Evolutionary conservation across 371 early-diverging fungal genomes (phyloP), one percentile per base, ranked within the genome.

Genomic region (Mucor ambiguus): DNA sequence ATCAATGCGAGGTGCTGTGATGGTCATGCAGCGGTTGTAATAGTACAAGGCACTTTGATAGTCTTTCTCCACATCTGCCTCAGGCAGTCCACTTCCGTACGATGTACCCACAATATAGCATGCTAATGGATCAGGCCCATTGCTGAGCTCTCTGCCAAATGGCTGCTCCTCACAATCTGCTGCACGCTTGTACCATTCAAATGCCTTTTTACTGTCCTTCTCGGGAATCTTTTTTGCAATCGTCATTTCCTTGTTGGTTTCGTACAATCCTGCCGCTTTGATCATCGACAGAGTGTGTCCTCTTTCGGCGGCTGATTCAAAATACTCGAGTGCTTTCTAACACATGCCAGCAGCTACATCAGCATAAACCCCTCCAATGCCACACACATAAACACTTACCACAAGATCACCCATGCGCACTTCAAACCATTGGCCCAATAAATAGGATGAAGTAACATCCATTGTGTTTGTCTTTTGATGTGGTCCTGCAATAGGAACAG

Each of bases 361-460:
- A 24, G 6, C 16, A 24, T n/a, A n/a, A n/a, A n/a, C n/a, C n/a
- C n/a, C n/a, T n/a, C n/a, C n/a, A n/a, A n/a, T 33, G 7, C 4
- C 10, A 52, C 1, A 22, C 6, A 5, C 41, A 20, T 5, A 20
- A 24, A 22, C 9, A 63, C 65, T 73, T 76, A 83, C 83, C 71
- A 79, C 65, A 14, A 74, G 64, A 61, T 83, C 68, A 2, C 67
- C 70, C 77, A 78, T 79, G 12, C 80, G 70, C 12, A 58, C 61
- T 60, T 83, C 79, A 68, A 79, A 77, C 83, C 80, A 80, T 65
- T 71, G 72, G 37, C 69, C 83, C 35, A 83, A 60, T 43, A 80
- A 75, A 62, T 75, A 80, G n/a, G 79, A 79, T 64, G 81, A 80
- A 33, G 81, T 83, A 26, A 83, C 66, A 54, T 83, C 83, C 70